Percentiles rank a stretch among this genome's conserved stretches.
Conservation (phyloP, 768 basidiomycete genomes). For the Lactarius indigo region DNA sequence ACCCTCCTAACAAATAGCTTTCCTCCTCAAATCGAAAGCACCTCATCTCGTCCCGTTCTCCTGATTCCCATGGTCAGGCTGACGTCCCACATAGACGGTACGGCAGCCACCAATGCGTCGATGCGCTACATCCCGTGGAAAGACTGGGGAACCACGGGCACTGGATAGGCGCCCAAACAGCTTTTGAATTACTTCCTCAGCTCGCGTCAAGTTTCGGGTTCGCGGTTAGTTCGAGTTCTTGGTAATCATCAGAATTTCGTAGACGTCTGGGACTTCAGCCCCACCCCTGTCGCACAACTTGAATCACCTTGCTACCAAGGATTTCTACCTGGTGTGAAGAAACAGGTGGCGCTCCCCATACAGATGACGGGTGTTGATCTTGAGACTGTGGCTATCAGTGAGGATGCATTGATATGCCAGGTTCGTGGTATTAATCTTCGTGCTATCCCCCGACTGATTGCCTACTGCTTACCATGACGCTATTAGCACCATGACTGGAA, state of each 20-base stretch:
- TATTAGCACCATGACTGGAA: not conserved
- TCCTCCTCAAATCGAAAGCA: too few species aligned
- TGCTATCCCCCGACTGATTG: not conserved
- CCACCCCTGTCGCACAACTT: not conserved
- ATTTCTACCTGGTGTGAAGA: not conserved
- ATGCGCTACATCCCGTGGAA: slow-evolving; percentile 11
- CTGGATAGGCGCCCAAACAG: not conserved
- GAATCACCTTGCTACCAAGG: not conserved
- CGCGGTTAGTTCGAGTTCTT: slow-evolving; percentile 1
- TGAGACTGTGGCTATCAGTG: not conserved
- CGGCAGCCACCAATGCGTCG: not conserved
- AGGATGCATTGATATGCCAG: slow-evolving; percentile 12
- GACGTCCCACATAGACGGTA: not conserved
- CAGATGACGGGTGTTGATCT: not conserved
- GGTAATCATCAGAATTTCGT: not conserved
- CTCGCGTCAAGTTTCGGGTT: not conserved
- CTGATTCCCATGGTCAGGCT: slow-evolving; percentile 6
- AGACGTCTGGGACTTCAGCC: slow-evolving; percentile 6
- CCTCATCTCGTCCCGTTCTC: not conserved
- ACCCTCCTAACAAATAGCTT: not conserved
- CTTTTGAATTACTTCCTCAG: not conserved
- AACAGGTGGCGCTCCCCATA: not conserved
- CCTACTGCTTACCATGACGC: not conserved
- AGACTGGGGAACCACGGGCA: slow-evolving; percentile 10
- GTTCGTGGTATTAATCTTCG: not conserved